These are phyloP conservation scores for Boletus tomentosulus DNA, from an alignment of 768 basidiomycete species.

Conservation along the genomic window DNA sequence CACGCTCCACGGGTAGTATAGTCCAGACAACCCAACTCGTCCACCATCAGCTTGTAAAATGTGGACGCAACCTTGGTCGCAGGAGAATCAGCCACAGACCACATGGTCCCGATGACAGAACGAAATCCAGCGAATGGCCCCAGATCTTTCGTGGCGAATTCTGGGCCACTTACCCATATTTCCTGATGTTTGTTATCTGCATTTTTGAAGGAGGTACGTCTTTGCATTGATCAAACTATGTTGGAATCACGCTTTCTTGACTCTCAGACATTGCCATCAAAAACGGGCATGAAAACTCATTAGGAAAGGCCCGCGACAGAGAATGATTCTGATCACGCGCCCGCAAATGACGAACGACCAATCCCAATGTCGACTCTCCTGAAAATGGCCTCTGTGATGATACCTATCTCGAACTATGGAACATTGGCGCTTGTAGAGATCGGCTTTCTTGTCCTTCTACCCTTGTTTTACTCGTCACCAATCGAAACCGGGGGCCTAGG, in stretches of 20 bases:
- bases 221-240: not conserved
- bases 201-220: conserved; percentile 32
- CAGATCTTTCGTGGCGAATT: too few species aligned
- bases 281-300: not conserved
- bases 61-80: too few species aligned
- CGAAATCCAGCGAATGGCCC: too few species aligned
- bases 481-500: too few species aligned
- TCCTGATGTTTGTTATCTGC: conserved; percentile 10
- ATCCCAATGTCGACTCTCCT: conserved; percentile 32
- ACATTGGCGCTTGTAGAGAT: conserved; percentile 41
- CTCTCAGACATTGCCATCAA: conserved; percentile 22
- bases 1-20: too few species aligned
- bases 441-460: conserved; percentile 34
- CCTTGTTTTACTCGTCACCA: conserved; percentile 44
- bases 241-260: not conserved
- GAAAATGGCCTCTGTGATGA: too few species aligned
- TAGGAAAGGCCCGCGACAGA: not conserved
- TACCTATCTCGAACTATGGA: conserved; percentile 41
- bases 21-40: too few species aligned
- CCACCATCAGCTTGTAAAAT: too few species aligned
- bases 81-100: too few species aligned
- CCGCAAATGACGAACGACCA: conserved; percentile 1
- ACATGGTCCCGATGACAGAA: too few species aligned
- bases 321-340: not conserved
- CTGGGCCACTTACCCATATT: too few species aligned